Evolutionary conservation across 331 rosid species (phyloP).

Genomic region (Malus hybrid): DNA sequence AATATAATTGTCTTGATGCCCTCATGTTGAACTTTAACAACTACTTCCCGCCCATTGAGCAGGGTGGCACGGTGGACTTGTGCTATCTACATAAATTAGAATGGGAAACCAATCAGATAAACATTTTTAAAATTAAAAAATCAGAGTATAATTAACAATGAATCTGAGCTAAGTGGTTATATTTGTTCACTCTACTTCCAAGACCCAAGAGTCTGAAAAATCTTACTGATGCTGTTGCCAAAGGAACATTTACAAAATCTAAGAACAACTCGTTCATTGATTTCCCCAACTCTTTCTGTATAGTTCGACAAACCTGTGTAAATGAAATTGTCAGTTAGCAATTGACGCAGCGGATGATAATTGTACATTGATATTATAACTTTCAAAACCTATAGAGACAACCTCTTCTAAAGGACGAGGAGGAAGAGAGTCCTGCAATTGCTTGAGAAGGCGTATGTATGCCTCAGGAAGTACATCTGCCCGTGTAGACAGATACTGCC

Average conservation of each 20-base stretch:
- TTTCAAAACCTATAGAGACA: background rate
- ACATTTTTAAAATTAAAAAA: background rate
- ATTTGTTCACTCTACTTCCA: conserved; percentile 11
- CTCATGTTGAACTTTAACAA: conserved; percentile 94
- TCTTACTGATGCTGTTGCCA: conserved; percentile 99
- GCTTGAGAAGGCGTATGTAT: conserved; percentile 69
- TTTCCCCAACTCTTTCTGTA: conserved; percentile 81
- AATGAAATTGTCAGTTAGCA: conserved; percentile 14
- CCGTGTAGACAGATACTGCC: conserved; percentile 93
- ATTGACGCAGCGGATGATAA: conserved; percentile 6
- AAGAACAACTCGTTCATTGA: conserved; percentile 76
- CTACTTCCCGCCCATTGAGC: conserved; percentile 82
- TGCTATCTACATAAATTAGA: conserved; percentile 67
- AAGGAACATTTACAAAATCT: conserved; percentile 59
- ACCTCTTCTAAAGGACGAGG: conserved; percentile 97
- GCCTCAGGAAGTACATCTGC: conserved; percentile 96
- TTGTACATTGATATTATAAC: background rate
- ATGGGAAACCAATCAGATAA: conserved; percentile 4
- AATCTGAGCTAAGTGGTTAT: conserved; percentile 10
- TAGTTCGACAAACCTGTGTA: conserved; percentile 62
- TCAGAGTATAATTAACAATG: background rate
- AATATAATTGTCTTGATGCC: conserved; percentile 73
- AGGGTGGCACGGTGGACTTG: conserved; percentile 97
- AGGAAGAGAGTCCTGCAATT: conserved; percentile 94
- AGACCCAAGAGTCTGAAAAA: conserved; percentile 14